A percentile compares a stretch with the other conserved stretches of the same genome.
Evolutionary conservation across 129 eudicot genomes (phyloP).

Genomic region (Flaveria ramosissima): DNA sequence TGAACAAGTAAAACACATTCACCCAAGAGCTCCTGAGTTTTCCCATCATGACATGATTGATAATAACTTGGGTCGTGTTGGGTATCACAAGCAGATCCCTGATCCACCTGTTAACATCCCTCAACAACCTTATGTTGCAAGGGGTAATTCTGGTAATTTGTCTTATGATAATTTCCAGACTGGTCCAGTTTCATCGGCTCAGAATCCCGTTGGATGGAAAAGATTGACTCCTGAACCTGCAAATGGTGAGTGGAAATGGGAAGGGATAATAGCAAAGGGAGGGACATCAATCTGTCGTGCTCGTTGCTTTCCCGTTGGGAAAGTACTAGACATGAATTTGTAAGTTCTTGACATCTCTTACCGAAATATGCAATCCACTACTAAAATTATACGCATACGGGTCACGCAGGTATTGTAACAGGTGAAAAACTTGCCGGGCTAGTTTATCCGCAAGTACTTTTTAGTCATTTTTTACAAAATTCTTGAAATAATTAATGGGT

Average conservation of each 20-base stretch:
- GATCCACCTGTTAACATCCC: slow-evolving; percentile 46
- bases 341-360: slow-evolving; percentile 49
- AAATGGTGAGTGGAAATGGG: slow-evolving; percentile 87
- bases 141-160: slow-evolving; percentile 46
- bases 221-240: slow-evolving; percentile 60
- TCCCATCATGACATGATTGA: slow-evolving; percentile 41
- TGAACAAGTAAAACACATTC: slow-evolving; percentile 53
- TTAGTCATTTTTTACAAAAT: not conserved
- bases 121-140: slow-evolving; percentile 51
- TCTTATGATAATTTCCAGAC: slow-evolving; percentile 48
- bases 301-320: slow-evolving; percentile 96
- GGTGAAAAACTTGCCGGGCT: not conserved
- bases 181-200: slow-evolving; percentile 42
- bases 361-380: not conserved
- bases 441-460: not conserved
- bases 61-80: slow-evolving; percentile 46
- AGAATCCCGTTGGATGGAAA: slow-evolving; percentile 51
- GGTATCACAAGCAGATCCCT: slow-evolving; percentile 46
- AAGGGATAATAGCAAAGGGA: slow-evolving; percentile 89
- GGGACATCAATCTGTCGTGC: slow-evolving; percentile 92
- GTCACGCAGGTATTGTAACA: not conserved
- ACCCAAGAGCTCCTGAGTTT: slow-evolving; percentile 42
- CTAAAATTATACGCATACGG: not conserved
- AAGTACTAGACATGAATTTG: slow-evolving; percentile 72
- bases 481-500: not conserved